phyloP scores from a whole-genome alignment of 2,329 filamentous ascomycete species.

The Xylaria digitata region DNA sequence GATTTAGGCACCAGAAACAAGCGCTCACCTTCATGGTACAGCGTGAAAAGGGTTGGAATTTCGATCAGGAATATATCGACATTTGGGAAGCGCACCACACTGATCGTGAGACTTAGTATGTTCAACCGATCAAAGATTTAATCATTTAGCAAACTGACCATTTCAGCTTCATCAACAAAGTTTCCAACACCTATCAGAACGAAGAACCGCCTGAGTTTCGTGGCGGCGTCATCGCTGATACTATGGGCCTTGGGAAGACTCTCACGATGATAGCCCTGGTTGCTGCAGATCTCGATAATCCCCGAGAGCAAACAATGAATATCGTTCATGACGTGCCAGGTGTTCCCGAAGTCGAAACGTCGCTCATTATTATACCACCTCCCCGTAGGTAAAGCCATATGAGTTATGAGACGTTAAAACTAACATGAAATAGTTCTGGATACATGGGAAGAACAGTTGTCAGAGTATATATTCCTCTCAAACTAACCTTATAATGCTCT shows the following conservation, averaged over 20 bases:
- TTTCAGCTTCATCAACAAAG: conserved; percentile 51
- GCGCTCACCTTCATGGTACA: conserved; percentile 29
- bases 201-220: conserved; percentile 52
- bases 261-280: conserved; percentile 57
- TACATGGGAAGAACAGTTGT: conserved; percentile 54
- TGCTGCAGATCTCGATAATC: conserved; percentile 39
- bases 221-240: conserved; percentile 60
- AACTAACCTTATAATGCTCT: background rate
- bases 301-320: background rate
- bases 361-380: conserved; percentile 55
- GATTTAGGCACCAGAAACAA: conserved; percentile 24
- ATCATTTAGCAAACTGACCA: background rate
- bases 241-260: conserved; percentile 61
- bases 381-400: conserved; percentile 5
- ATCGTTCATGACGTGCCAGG: too few species aligned
- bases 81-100: conserved; percentile 20
- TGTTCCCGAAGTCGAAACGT: conserved; percentile 29
- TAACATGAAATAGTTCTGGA: conserved; percentile 48
- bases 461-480: conserved; percentile 33
- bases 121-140: background rate
- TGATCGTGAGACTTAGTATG: conserved; percentile 7
- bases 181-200: conserved; percentile 34
- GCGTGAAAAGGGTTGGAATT: conserved; percentile 26
- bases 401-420: background rate
- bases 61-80: conserved; percentile 11